Evolutionary conservation across 148 eudicot genomes (phyloP).

Genomic region (Cornus suecica): DNA sequence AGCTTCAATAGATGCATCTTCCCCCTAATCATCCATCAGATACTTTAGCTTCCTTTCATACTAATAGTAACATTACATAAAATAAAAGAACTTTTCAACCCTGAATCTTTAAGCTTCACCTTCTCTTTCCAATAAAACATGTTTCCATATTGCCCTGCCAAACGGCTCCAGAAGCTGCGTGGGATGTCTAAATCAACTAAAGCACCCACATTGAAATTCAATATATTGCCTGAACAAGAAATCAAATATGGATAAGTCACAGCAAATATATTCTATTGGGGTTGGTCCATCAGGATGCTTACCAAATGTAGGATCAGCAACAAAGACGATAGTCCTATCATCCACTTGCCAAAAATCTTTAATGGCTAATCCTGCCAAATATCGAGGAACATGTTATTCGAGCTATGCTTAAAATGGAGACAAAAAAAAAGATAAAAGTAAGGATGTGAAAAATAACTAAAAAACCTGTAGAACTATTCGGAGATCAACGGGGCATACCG

Average conservation of each 20-base stretch:
- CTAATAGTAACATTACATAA: no score
- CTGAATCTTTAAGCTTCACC: slow-evolving; percentile 26
- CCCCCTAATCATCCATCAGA: slow-evolving; percentile 47
- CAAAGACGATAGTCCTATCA: slow-evolving; percentile 88
- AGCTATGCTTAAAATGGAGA: not conserved
- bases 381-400: not conserved
- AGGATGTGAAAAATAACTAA: not conserved
- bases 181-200: slow-evolving; percentile 81
- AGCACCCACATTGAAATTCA: slow-evolving; percentile 87
- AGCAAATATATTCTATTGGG: not conserved
- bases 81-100: not conserved
- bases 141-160: slow-evolving; percentile 92
- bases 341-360: slow-evolving; percentile 94
- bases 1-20: slow-evolving; percentile 91
- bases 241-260: not conserved
- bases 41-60: not conserved
- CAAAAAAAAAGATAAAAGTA: not conserved
- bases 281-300: slow-evolving; percentile 8
- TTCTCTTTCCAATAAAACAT: slow-evolving; percentile 96
- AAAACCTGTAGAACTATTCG: not conserved
- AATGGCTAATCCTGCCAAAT: slow-evolving; percentile 72
- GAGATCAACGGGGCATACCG: slow-evolving; percentile 39
- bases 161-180: slow-evolving; percentile 91
- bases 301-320: slow-evolving; percentile 97
- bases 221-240: slow-evolving; percentile 62